Evolutionary conservation across 140 eudicot genomes (phyloP), one percentile per base, ranked within the genome.

Genomic region (Ambrosia hybrid): DNA sequence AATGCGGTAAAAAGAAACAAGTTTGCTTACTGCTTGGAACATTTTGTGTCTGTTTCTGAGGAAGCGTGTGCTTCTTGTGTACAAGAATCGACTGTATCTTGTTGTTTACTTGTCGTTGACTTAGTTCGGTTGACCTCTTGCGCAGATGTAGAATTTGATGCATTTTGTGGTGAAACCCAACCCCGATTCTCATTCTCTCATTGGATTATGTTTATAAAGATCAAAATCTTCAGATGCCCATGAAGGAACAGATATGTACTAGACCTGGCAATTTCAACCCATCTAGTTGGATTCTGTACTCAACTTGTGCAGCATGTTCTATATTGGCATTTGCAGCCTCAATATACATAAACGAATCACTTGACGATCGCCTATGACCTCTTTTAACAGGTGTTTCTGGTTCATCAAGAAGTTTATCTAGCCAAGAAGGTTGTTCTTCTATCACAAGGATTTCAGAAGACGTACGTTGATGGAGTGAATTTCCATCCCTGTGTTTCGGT

Each of bases 381-480:
- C 78, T 85, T 7, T 82, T 84, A 9, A 89, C 87, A 49, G 96
- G 95, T 13, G 98, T 81, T 43, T 21, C 26, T 39, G 98, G 98
- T 85, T 92, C 98, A 75, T 87, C 75, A 8, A 92, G 95, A 58
- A 92, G 96, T 13, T 92, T 95, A 68, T 92, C 95, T 15, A 92
- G 79, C 98, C 98, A 92, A 15, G 87, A 92, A 33, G 96, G 98
- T 56, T 92, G 91, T 60, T 92, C 98, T 73, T 92, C 98, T 30
- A 89, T 76, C 63, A 78, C 62, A 72, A 76, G 62, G 68, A 88
- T 92, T 79, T 92, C 98, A 0, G 96, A 92, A 48, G 96, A 89
- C 63, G 95, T 87, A 63, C 96, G 91, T 53, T 89, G 98, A 76
- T 89, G 98, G 57, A 81, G 83, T 39, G 94, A 72, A 70, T 80